These are phyloP conservation scores for Dillenia turbinata DNA, from an alignment of 164 flowering plant species.

Conservation along the genomic window DNA sequence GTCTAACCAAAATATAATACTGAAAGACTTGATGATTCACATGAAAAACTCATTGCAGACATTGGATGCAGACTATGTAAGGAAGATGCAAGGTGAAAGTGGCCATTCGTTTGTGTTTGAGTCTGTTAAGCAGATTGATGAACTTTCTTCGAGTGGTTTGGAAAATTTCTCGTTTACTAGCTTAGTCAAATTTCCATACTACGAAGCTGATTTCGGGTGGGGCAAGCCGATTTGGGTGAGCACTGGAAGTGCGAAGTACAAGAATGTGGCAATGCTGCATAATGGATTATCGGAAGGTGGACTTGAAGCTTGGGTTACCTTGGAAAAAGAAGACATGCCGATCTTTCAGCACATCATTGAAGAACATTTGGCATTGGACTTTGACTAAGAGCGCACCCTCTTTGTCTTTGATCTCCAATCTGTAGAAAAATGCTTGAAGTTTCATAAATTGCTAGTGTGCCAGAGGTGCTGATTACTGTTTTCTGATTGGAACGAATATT, in stretches of 20 bases:
- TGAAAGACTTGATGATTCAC: conserved; percentile 5
- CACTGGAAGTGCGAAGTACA: background rate
- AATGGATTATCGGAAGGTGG: conserved; percentile 19
- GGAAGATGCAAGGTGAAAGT: background rate
- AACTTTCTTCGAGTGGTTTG: background rate
- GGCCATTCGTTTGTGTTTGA: background rate
- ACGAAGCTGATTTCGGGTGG: conserved; percentile 20
- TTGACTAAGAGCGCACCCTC: too few relatives aligned
- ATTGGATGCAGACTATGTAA: conserved; percentile 7
- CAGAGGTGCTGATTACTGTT: too few relatives aligned
- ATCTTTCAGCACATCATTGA: background rate
- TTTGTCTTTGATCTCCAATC: too few relatives aligned
- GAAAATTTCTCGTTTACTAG: conserved; percentile 15
- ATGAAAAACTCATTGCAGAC: conserved; percentile 10
- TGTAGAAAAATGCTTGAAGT: too few relatives aligned
- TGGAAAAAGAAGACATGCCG: conserved; percentile 9
- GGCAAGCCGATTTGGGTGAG: conserved; percentile 25
- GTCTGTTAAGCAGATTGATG: background rate
- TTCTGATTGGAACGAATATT: too few relatives aligned
- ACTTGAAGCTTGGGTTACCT: conserved; percentile 19
- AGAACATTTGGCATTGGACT: too few relatives aligned
- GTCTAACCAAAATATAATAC: background rate
- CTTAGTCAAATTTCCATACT: conserved; percentile 24
- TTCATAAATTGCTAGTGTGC: too few relatives aligned
- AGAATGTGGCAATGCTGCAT: conserved; percentile 14